Percentiles rank a stretch among this genome's conserved stretches.
Conservation (phyloP, 129 eudicot genomes). For the Deinandra increscens region DNA sequence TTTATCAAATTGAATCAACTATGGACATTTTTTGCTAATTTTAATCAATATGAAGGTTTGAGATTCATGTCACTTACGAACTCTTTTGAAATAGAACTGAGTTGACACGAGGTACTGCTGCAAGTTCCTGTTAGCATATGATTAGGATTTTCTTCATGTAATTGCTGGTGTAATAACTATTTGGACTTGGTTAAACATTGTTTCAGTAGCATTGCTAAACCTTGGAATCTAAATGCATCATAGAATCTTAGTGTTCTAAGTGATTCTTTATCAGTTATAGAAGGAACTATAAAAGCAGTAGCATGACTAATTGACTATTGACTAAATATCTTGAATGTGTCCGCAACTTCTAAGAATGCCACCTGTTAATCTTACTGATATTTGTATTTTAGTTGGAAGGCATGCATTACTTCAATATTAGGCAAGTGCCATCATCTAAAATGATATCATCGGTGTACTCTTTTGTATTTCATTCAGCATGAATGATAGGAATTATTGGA, state of each 20-base stretch:
- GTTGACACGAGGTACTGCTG: too few relatives aligned
- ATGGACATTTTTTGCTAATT: not conserved
- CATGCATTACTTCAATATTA: not conserved
- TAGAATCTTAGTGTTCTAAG: not conserved
- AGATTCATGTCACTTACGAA: too few relatives aligned
- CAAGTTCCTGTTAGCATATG: not conserved
- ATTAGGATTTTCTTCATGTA: not conserved
- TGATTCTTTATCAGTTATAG: not conserved
- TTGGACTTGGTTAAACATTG: not conserved
- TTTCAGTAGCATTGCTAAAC: not conserved
- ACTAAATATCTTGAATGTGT: not conserved
- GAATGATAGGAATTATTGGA: conserved; percentile 4
- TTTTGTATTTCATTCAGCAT: not conserved
- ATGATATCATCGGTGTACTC: not conserved
- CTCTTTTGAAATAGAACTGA: too few relatives aligned
- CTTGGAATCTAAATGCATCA: not conserved
- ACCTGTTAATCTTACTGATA: not conserved
- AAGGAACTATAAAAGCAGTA: not conserved
- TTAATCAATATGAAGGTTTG: too few relatives aligned
- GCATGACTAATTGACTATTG: not conserved
- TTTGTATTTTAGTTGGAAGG: not conserved
- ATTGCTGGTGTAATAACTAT: not conserved
- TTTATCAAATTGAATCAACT: conserved; percentile 11
- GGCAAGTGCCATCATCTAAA: not conserved
- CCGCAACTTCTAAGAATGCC: not conserved